phyloP scores from a whole-genome alignment of 257 asterid genomes.

The Solanum gracilifrons region DNA sequence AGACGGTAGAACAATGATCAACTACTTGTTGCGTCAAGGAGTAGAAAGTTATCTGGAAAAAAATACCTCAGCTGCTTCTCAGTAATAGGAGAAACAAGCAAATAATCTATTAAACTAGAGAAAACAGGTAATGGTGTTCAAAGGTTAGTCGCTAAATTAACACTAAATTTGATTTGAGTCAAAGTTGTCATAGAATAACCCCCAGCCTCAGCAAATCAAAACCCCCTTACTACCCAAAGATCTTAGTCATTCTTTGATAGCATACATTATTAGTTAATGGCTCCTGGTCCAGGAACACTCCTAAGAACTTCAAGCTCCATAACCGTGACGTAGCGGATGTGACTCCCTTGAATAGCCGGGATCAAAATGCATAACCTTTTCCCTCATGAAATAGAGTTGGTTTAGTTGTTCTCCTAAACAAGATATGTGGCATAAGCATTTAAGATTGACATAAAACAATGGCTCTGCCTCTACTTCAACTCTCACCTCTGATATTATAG shows the following conservation, averaged over 20 bases:
- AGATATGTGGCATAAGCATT: neutral
- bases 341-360: neutral
- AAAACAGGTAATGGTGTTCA: neutral
- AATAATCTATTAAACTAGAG: neutral
- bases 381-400: neutral
- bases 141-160: neutral
- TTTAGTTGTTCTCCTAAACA: neutral
- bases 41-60: neutral
- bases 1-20: neutral
- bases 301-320: neutral
- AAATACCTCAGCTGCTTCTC: neutral
- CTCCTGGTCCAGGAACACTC: neutral
- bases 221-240: neutral
- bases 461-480: neutral
- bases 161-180: neutral
- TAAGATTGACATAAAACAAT: neutral
- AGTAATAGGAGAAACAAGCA: neutral
- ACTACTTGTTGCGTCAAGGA: neutral
- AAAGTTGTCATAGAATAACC: neutral
- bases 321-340: neutral
- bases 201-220: neutral
- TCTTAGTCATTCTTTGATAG: neutral
- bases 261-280: neutral
- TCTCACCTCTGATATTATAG: neutral
- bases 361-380: neutral